Evolutionary conservation across 1,139 yeast genomes (phyloP), one percentile per base, ranked within the genome.

Genomic region (Kazachstania sp.): DNA sequence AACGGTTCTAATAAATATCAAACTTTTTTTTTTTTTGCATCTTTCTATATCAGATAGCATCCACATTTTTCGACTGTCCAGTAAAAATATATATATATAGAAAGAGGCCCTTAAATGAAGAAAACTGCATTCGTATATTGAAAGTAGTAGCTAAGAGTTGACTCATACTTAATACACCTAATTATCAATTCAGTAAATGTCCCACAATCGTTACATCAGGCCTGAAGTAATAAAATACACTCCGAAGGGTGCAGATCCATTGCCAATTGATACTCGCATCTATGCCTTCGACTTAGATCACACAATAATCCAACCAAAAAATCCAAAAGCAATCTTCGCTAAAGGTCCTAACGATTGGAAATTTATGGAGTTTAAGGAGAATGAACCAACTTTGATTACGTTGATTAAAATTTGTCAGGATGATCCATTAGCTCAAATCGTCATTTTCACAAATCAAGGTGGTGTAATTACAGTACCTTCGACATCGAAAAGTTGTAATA

Each of bases 391-490:
- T 1, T n/a, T 59, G 8, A 53, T 54, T 23, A 50, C 31, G 20
- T 47, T 62, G 8, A 20, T 53, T 6, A 6, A 70, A 57, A 45
- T 60, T 78, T 23, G 54, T 56, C 13, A 48, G 59, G 20, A 58
- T 2, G 53, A 59, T 0, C 45, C 60, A 1, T 40, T 46, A 2
- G 55, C 60, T 0, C 61, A 65, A 2, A 63, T 87, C 4, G 92
- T 81, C 13, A 75, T 92, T 1, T 86, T 92, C 61, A 79, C 97
- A 2, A 92, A 92, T 60, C 98, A 92, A 61, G 95, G 90, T n/a
- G 65, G 69, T 28, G 67, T 65, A 2, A 56, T 61, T 1, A 58
- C 74, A 3, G 67, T 69, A 4, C 66, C 69, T 5, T 58, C 59
- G 9, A 64, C 67, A 13, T 71, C 79, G 3, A 83, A 82, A 58